These are phyloP conservation scores for Cladosporium sp. DNA, from an alignment of 2,329 filamentous ascomycete genomes.

Conservation along the genomic window DNA sequence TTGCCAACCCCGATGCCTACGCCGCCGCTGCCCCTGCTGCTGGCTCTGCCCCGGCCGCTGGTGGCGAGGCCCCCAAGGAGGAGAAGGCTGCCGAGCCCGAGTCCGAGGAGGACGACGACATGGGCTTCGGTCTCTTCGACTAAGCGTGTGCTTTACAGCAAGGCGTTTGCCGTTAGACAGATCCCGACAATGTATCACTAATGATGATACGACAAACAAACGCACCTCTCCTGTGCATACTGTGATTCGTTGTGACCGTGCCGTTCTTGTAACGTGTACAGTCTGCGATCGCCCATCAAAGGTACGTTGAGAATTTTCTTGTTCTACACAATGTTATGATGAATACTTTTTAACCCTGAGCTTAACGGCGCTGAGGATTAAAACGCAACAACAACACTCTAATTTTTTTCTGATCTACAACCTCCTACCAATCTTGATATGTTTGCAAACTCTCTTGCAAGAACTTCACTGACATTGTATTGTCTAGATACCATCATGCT, in stretches of 20 bases:
- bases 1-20: slow-evolving; percentile 97
- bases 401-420: slow-evolving; percentile 62
- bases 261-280: slow-evolving; percentile 1
- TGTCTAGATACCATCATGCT: neutral
- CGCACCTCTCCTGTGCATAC: slow-evolving; percentile 10
- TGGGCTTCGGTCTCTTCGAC: slow-evolving; percentile 53
- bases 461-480: neutral
- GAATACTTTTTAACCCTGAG: slow-evolving; percentile 64
- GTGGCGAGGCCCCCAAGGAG: slow-evolving; percentile 47
- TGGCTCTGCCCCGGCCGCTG: slow-evolving; percentile 47
- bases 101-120: slow-evolving; percentile 55
- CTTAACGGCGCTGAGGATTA: slow-evolving; percentile 52
- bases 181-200: slow-evolving; percentile 11
- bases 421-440: neutral
- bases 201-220: slow-evolving; percentile 19
- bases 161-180: slow-evolving; percentile 2
- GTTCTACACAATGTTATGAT: slow-evolving; percentile 46
- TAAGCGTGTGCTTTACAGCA: slow-evolving; percentile 31
- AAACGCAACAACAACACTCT: slow-evolving; percentile 62
- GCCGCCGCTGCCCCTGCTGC: slow-evolving; percentile 71
- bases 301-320: slow-evolving; percentile 36
- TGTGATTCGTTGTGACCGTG: slow-evolving; percentile 14
- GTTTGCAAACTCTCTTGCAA: neutral
- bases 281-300: slow-evolving; percentile 10
- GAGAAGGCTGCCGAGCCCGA: slow-evolving; percentile 59